Conservation (phyloP, 441 rosid species). For the Lagerstroemia fauriei region DNA sequence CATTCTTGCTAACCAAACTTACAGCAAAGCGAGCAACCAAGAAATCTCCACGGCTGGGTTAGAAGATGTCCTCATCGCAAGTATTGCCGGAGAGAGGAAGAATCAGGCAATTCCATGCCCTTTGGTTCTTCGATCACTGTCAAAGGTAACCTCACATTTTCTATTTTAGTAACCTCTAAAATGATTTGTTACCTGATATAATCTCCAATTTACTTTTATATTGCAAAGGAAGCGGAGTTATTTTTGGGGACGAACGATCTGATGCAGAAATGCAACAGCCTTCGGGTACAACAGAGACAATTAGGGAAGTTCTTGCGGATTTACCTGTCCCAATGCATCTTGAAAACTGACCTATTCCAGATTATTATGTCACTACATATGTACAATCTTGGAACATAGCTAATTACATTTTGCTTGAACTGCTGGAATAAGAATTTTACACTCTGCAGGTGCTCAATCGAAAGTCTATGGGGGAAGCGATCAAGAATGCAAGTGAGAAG, state of each 20-base stretch:
- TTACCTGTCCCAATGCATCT: slow-evolving; percentile 70
- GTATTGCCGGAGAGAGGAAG: too few relatives aligned
- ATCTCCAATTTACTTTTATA: slow-evolving; percentile 34
- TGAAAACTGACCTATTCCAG: slow-evolving; percentile 87
- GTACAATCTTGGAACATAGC: too few relatives aligned
- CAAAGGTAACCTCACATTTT: too few relatives aligned
- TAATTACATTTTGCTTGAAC: not conserved
- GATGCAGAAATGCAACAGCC: slow-evolving; percentile 89
- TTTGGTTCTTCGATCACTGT: too few relatives aligned
- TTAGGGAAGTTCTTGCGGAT: slow-evolving; percentile 78
- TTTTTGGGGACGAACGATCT: slow-evolving; percentile 94
- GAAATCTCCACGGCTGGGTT: too few relatives aligned
- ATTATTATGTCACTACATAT: slow-evolving; percentile 30
- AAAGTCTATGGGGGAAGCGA: slow-evolving; percentile 80
- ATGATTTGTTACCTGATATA: not conserved
- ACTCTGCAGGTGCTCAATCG: slow-evolving; percentile 75
- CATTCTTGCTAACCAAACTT: too few relatives aligned
- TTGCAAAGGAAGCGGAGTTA: slow-evolving; percentile 86
- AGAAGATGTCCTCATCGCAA: too few relatives aligned
- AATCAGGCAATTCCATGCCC: too few relatives aligned
- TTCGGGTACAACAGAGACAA: slow-evolving; percentile 94
- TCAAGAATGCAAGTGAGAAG: slow-evolving; percentile 80
- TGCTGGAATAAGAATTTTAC: not conserved
- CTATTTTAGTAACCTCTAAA: too few relatives aligned
- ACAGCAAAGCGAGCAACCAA: too few relatives aligned